Conservation (phyloP, 148 eudicot genomes). For the Dianthus caryophyllus region DNA sequence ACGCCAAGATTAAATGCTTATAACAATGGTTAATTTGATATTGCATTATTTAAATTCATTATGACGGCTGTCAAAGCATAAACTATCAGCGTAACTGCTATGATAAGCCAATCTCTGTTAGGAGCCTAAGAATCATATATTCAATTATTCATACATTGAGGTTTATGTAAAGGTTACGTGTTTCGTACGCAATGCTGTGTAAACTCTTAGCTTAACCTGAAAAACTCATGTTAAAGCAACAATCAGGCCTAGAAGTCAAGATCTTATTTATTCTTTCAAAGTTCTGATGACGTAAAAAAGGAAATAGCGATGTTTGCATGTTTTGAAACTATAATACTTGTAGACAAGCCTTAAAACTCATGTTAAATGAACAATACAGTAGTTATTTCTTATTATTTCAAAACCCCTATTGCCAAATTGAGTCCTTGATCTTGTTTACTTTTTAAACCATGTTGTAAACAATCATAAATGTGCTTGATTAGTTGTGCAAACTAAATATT, state of each 20-base stretch:
- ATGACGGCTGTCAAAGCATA: neutral
- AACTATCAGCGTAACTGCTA: neutral
- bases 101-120: neutral
- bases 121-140: neutral
- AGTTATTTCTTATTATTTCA: neutral
- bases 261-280: neutral
- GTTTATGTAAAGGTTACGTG: neutral
- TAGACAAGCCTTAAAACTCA: neutral
- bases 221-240: neutral
- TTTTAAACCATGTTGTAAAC: neutral
- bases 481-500: neutral
- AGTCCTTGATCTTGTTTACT: slow-evolving; percentile 8
- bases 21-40: too few relatives aligned
- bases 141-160: neutral
- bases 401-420: neutral
- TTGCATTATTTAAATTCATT: too few relatives aligned
- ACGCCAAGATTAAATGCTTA: too few relatives aligned
- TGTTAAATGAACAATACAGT: neutral
- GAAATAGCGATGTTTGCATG: neutral
- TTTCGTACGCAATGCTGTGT: neutral
- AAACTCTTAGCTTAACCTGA: neutral
- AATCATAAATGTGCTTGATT: neutral
- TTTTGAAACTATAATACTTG: neutral
- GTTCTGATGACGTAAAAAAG: neutral
- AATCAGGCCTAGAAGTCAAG: neutral